Conservation (phyloP, 345 rosid genomes). For the Balakata baccata region DNA sequence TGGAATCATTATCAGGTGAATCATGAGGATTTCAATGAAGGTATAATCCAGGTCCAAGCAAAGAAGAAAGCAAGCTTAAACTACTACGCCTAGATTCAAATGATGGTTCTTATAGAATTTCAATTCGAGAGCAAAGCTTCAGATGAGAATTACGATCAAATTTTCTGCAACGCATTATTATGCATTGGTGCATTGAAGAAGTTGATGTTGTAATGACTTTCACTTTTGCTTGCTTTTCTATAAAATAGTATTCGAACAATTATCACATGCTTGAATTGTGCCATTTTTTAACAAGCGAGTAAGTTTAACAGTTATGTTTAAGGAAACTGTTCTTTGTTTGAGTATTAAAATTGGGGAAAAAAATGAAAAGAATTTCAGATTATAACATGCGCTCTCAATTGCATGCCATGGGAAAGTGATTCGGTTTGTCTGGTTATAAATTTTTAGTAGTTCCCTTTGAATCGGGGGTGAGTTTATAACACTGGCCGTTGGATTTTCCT, state of each 20-base stretch:
- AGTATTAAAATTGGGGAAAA: too few relatives aligned
- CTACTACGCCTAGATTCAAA: slow-evolving; percentile 63
- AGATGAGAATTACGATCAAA: not conserved
- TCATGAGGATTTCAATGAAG: slow-evolving; percentile 98
- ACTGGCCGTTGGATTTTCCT: too few relatives aligned
- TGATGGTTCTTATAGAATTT: not conserved
- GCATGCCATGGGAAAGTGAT: too few relatives aligned
- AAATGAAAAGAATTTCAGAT: too few relatives aligned
- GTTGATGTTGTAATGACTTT: not conserved
- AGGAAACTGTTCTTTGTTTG: too few relatives aligned
- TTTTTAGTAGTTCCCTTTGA: too few relatives aligned
- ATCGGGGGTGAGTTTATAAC: too few relatives aligned
- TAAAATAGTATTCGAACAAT: not conserved
- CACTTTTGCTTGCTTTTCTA: not conserved
- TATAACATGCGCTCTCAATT: too few relatives aligned
- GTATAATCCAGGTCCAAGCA: slow-evolving; percentile 97
- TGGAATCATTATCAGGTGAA: slow-evolving; percentile 73
- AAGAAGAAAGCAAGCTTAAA: slow-evolving; percentile 99
- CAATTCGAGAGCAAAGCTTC: not conserved
- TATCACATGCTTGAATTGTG: too few relatives aligned
- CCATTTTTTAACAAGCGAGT: too few relatives aligned
- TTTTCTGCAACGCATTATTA: not conserved
- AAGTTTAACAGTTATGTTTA: too few relatives aligned
- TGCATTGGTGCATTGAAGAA: not conserved
- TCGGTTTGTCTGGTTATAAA: too few relatives aligned